These are phyloP conservation scores for Hyaloperonospora arabidopsidis DNA, from an alignment of 352 stramenopile genomes.

Conservation along the genomic window DNA sequence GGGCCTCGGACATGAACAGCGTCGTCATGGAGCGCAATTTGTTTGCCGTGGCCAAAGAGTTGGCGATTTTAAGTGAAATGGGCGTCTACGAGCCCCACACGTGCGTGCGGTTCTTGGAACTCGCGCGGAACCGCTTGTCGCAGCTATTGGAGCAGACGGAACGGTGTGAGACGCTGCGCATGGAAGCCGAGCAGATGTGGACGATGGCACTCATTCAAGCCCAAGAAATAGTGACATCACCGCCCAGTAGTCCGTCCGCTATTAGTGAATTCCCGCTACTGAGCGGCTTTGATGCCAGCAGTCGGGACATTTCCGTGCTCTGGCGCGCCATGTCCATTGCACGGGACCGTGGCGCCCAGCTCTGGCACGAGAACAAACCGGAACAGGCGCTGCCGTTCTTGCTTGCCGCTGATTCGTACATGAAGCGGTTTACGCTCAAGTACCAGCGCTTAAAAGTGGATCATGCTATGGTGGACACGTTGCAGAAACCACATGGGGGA, in stretches of 20 bases:
- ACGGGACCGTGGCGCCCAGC: constrained; percentile 62
- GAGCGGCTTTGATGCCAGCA: constrained; percentile 53
- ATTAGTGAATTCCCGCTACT: constrained; percentile 57
- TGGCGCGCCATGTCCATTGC: constrained; percentile 81
- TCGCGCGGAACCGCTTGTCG: constrained; percentile 58
- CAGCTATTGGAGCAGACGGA: constrained; percentile 55
- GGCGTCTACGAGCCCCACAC: constrained; percentile 69
- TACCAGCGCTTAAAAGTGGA: constrained; percentile 82
- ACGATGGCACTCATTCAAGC: constrained; percentile 67
- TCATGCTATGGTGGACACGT: constrained; percentile 69
- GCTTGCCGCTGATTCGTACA: constrained; percentile 77
- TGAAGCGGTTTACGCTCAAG: constrained; percentile 85
- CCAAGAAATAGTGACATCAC: constrained; percentile 33
- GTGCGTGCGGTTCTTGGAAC: constrained; percentile 68
- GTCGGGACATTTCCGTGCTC: constrained; percentile 62
- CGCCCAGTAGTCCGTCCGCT: constrained; percentile 31
- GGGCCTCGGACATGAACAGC: constrained; percentile 80
- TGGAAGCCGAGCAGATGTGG: constrained; percentile 65
- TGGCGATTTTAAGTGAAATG: constrained; percentile 67
- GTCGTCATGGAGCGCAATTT: constrained; percentile 83
- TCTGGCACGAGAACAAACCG: constrained; percentile 83
- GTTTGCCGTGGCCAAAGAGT: constrained; percentile 73
- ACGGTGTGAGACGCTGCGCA: constrained; percentile 52
- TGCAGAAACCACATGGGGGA: constrained; percentile 26
- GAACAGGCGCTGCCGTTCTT: constrained; percentile 76